Evolutionary conservation across 2,329 filamentous ascomycete genomes (phyloP).

Genomic region (Ophiostoma sp.): DNA sequence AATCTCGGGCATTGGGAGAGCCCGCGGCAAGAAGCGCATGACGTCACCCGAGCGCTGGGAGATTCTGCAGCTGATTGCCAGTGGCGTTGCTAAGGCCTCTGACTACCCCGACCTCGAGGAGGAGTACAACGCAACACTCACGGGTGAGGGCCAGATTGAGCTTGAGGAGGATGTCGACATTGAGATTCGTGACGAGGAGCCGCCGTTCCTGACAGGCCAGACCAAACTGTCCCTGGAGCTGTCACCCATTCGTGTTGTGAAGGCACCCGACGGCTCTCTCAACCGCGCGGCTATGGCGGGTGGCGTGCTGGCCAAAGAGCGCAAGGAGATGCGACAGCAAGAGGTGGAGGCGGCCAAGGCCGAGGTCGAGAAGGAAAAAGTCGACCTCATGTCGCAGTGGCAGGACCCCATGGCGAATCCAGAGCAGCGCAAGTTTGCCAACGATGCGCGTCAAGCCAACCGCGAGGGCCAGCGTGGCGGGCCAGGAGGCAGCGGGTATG

Average conservation of each 20-base stretch:
- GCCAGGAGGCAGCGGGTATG: not conserved
- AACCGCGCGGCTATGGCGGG: constrained; percentile 95
- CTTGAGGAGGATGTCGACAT: constrained; percentile 97
- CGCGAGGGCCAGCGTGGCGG: constrained; percentile 30
- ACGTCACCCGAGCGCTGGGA: constrained; percentile 97
- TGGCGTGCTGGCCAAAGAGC: constrained; percentile 79
- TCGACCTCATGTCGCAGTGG: constrained; percentile 87
- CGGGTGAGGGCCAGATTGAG: constrained; percentile 81
- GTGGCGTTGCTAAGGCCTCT: constrained; percentile 83
- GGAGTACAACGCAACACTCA: constrained; percentile 82
- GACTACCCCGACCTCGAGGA: constrained; percentile 95
- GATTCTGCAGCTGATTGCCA: constrained; percentile 92
- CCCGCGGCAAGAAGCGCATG: constrained; percentile 76
- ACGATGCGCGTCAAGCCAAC: constrained; percentile 62
- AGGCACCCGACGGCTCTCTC: constrained; percentile 95
- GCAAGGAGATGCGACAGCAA: constrained; percentile 81
- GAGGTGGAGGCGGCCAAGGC: constrained; percentile 75
- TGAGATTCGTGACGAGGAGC: constrained; percentile 92
- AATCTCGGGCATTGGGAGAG: constrained; percentile 42
- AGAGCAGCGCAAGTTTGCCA: constrained; percentile 81
- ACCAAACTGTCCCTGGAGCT: constrained; percentile 94
- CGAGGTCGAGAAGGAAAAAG: constrained; percentile 72
- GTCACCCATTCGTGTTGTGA: constrained; percentile 92
- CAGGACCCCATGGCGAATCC: constrained; percentile 91
- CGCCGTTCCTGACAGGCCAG: constrained; percentile 90